These are phyloP conservation scores for Fusarium dlaminii DNA, from an alignment of 2,329 filamentous ascomycete species.

Conservation along the genomic window DNA sequence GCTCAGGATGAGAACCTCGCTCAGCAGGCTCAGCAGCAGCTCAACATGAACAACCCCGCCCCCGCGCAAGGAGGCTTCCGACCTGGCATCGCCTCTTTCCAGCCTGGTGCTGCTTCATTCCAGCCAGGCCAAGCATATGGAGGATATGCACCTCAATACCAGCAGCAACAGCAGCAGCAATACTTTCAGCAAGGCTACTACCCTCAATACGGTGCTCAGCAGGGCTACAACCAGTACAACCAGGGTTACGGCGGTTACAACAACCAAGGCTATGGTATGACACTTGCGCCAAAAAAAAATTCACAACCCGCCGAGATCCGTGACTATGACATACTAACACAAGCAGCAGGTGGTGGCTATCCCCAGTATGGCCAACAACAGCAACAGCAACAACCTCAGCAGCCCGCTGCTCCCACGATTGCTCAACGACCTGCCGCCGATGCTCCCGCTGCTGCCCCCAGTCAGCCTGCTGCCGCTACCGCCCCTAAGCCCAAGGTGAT, in stretches of 20 bases:
- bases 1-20: constrained; percentile 82
- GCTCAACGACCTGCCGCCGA: constrained; percentile 42
- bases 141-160: constrained; percentile 64
- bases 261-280: constrained; percentile 56
- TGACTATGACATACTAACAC: constrained; percentile 23
- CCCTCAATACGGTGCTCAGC: constrained; percentile 62
- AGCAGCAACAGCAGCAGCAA: constrained; percentile 52
- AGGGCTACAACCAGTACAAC: constrained; percentile 62
- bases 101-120: constrained; percentile 76
- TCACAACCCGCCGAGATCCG: background rate
- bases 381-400: constrained; percentile 48
- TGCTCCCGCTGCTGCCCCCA: constrained; percentile 56
- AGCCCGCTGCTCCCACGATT: constrained; percentile 45
- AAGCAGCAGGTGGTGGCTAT: constrained; percentile 59
- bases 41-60: constrained; percentile 75
- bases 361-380: constrained; percentile 61
- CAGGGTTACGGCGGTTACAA: constrained; percentile 63
- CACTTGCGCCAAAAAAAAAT: constrained; percentile 22
- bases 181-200: constrained; percentile 67
- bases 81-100: constrained; percentile 71
- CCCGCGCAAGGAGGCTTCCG: constrained; percentile 59
- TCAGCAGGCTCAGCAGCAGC: constrained; percentile 77
- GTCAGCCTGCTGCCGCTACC: constrained; percentile 54
- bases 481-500: constrained; percentile 70
- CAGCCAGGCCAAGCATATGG: constrained; percentile 76